phyloP scores from a whole-genome alignment of 1,139 yeast genomes.

The Lodderomyces margitis region DNA sequence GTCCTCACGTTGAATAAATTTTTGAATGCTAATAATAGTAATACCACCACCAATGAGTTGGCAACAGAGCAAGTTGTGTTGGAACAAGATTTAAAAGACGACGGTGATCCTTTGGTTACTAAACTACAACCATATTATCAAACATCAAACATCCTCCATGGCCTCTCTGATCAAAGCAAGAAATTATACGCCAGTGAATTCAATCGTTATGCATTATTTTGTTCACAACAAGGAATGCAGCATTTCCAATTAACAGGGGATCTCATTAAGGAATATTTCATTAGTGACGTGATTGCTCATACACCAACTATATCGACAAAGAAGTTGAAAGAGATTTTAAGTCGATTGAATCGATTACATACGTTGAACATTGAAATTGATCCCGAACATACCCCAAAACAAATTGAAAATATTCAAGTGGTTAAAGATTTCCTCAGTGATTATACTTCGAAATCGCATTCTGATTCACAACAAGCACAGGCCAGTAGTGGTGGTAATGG shows the following conservation, averaged over 20 bases:
- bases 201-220: slow-evolving; percentile 16
- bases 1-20: slow-evolving; percentile 43
- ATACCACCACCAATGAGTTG: neutral
- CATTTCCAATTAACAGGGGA: slow-evolving; percentile 15
- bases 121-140: slow-evolving; percentile 12
- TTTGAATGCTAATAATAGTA: slow-evolving; percentile 7
- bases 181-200: slow-evolving; percentile 15
- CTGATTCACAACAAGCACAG: neutral
- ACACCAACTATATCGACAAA: slow-evolving; percentile 12
- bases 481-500: neutral
- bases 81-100: neutral
- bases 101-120: slow-evolving; percentile 9
- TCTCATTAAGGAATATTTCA: slow-evolving; percentile 11
- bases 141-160: slow-evolving; percentile 11
- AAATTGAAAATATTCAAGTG: slow-evolving; percentile 11
- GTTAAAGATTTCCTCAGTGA: slow-evolving; percentile 13
- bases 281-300: slow-evolving; percentile 10
- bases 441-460: slow-evolving; percentile 6
- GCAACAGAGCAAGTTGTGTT: neutral
- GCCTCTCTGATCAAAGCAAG: slow-evolving; percentile 13
- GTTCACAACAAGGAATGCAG: slow-evolving; percentile 11
- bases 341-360: slow-evolving; percentile 33
- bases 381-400: slow-evolving; percentile 3
- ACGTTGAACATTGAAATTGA: slow-evolving; percentile 11
- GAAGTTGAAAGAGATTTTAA: slow-evolving; percentile 25